Conservation (phyloP, 768 basidiomycete genomes). For the Macrolepiota dolichaula region DNA sequence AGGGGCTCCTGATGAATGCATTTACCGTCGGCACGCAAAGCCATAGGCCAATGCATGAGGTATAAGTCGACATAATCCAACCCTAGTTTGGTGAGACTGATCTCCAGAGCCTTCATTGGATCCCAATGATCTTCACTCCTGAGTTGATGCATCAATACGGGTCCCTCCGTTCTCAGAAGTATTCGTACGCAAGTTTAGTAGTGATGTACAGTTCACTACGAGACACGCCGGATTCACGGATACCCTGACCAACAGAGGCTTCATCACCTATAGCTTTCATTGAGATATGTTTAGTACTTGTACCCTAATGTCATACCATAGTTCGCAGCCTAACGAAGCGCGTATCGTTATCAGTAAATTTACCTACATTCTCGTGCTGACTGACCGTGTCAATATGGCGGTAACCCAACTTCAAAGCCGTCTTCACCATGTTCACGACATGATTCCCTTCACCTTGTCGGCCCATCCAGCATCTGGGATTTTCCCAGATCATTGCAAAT, state of each 20-base stretch:
- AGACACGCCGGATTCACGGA: constrained; percentile 35
- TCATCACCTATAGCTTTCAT: constrained; percentile 25
- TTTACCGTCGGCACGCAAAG: constrained; percentile 4
- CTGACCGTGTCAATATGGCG: constrained; percentile 32
- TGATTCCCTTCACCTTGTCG: constrained; percentile 21
- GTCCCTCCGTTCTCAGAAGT: constrained; percentile 12
- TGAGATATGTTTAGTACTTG: constrained; percentile 7
- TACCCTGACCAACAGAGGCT: constrained; percentile 32
- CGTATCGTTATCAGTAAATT: neutral
- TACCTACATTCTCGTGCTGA: neutral
- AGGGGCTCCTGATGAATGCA: neutral
- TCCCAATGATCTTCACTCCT: constrained; percentile 31
- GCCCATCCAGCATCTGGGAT: constrained; percentile 29
- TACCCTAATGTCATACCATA: constrained; percentile 1
- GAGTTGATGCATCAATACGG: constrained; percentile 15
- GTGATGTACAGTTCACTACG: constrained; percentile 37
- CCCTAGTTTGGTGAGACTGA: constrained; percentile 29
- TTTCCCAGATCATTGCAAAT: neutral
- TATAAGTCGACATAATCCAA: constrained; percentile 48
- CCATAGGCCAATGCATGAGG: constrained; percentile 29
- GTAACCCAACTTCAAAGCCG: constrained; percentile 26
- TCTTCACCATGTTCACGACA: constrained; percentile 20
- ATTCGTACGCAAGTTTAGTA: constrained; percentile 35
- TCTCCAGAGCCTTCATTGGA: constrained; percentile 30
- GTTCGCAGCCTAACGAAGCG: constrained; percentile 4